Percentiles rank a stretch among this genome's conserved stretches.
These are phyloP conservation scores for Solioccasus polychromus DNA, from an alignment of 768 basidiomycete species.

Conservation along the genomic window DNA sequence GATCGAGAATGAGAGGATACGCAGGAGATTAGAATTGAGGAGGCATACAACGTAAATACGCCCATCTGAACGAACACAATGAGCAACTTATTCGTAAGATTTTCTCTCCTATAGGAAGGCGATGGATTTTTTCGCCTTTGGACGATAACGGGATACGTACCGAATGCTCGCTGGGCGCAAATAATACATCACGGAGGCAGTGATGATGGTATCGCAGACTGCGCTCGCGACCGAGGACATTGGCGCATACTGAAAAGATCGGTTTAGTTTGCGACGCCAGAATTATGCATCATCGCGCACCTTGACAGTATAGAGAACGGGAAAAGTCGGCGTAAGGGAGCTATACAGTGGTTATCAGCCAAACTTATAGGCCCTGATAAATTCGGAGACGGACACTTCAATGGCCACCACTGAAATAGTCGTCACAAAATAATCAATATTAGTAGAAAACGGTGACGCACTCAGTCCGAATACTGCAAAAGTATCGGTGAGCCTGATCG, in stretches of 20 bases:
- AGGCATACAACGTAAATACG: constrained; percentile 15
- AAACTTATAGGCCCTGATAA: neutral
- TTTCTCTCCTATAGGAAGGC: neutral
- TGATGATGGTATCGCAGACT: constrained; percentile 21
- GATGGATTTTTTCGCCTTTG: neutral
- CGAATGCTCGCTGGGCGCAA: constrained; percentile 12
- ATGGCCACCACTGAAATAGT: too few species aligned
- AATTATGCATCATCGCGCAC: neutral
- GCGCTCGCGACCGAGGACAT: constrained; percentile 13
- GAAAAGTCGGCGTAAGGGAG: constrained; percentile 5
- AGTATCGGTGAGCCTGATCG: too few species aligned
- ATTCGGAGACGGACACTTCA: neutral
- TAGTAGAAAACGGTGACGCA: too few species aligned
- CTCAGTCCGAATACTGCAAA: too few species aligned
- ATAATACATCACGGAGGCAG: constrained; percentile 10
- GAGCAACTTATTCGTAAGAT: constrained; percentile 13
- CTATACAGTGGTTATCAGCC: too few species aligned
- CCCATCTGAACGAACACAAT: constrained; percentile 19
- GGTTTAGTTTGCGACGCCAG: neutral
- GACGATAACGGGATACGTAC: neutral
- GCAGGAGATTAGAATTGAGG: neutral
- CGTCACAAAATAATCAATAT: too few species aligned
- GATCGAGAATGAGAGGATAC: neutral
- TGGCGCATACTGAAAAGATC: constrained; percentile 6
- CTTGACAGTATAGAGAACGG: constrained; percentile 1